These are phyloP conservation scores for Paramecium caudatum DNA, from an alignment of 73 alveolate species.

Conservation along the genomic window DNA sequence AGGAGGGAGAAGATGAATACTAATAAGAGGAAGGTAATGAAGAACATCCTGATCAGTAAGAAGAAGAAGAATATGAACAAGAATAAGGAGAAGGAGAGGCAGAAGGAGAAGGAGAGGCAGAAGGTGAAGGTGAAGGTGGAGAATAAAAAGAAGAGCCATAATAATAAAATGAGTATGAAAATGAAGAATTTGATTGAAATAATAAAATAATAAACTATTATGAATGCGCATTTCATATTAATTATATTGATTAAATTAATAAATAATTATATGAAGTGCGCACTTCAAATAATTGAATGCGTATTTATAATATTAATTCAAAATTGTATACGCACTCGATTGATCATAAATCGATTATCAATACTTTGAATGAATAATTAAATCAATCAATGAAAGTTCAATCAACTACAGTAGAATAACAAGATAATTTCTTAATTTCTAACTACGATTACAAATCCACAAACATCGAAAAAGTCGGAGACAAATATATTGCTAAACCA, in stretches of 20 bases:
- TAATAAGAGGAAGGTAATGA: neutral
- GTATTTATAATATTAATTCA: neutral
- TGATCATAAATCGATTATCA: neutral
- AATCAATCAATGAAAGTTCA: constrained; percentile 69
- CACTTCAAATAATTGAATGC: neutral
- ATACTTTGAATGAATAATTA: neutral
- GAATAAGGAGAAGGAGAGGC: neutral
- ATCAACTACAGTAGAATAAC: constrained; percentile 69
- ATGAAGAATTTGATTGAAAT: constrained; percentile 58
- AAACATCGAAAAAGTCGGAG: constrained; percentile 65
- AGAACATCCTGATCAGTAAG: too few species aligned
- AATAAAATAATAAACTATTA: neutral
- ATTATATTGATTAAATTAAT: neutral
- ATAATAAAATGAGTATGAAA: constrained; percentile 56
- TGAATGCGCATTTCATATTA: neutral
- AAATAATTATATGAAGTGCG: constrained; percentile 14
- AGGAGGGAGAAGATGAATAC: neutral
- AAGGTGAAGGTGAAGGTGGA: neutral
- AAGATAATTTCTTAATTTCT: constrained; percentile 70
- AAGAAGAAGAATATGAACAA: neutral
- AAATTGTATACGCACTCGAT: neutral
- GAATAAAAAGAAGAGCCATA: neutral
- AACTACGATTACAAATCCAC: constrained; percentile 75
- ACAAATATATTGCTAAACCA: constrained; percentile 74
- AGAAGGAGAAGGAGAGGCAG: neutral